Base-by-base conservation (phyloP, 228 moss, liverwort and hornwort genomes). In the Sphagnum fallax region DNA sequence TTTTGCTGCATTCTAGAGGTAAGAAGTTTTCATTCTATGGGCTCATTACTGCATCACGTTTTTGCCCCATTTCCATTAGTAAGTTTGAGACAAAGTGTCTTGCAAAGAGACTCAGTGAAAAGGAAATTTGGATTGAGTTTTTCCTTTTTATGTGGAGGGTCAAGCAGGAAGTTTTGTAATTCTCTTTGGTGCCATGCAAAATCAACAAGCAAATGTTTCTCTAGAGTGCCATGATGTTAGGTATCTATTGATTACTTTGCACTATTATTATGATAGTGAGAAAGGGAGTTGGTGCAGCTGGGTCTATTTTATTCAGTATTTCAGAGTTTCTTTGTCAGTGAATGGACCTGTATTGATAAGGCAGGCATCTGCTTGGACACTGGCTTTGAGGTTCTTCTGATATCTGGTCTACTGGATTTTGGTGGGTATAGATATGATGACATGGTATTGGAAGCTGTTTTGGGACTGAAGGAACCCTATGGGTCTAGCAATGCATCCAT, bases 401-500 rank as follows among this genome's bases (percentile, higher is more conserved):
- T 8, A 12, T 8, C 9, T 55, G 12, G 12, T 8, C 55, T 55
- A 12, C 55, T 64, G 63, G 9, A 64, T 64, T 48, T 16, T 64
- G 63, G 16, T 7, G 9, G 9, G 47, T 72, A 72, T 86, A 96
- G 95, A 81, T 96, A 92, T 69, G 95, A 96, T 64, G 90, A 83
- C 74, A 82, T 96, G 81, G 92, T 91, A n/a, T 81, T 89, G 60
- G 95, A 92, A 71, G 95, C 95, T 53, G 86, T 92, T 73, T 70
- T 83, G 86, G 92, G 90, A 13, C 75, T 92, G 48, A 96, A 95
- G 71, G 95, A 95, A 82, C 79, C 89, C 9, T 89, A 96, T 71
- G 92, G 95, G 74, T 96, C 95, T 49, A 96, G 95, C 81, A 92
- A 91, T 77, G 95, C 92, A 53, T 86, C 95, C 52, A 92, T 92